These are phyloP conservation scores for Epichloe sp. DNA, from an alignment of 2,329 filamentous ascomycete genomes.

Conservation along the genomic window DNA sequence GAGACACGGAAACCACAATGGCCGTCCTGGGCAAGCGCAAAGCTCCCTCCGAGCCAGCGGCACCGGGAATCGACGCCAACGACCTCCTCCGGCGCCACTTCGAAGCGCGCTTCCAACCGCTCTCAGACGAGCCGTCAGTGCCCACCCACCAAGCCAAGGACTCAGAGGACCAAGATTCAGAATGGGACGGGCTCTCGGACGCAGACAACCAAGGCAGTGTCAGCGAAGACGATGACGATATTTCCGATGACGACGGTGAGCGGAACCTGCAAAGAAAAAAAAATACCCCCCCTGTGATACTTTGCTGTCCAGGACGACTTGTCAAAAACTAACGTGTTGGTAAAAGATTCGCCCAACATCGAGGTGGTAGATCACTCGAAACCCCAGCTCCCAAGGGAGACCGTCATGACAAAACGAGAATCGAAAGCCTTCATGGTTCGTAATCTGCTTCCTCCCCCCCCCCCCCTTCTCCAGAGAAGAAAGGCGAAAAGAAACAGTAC, in stretches of 20 bases:
- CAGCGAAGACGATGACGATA: slow-evolving; percentile 27
- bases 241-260: slow-evolving; percentile 15
- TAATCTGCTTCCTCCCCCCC: background rate
- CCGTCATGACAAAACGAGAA: slow-evolving; percentile 50
- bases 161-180: background rate
- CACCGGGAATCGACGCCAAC: slow-evolving; percentile 43
- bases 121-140: slow-evolving; percentile 27
- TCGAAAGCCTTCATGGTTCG: slow-evolving; percentile 66
- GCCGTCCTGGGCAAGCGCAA: slow-evolving; percentile 38
- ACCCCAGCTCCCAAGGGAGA: slow-evolving; percentile 22
- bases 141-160: slow-evolving; percentile 11
- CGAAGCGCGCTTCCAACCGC: slow-evolving; percentile 72
- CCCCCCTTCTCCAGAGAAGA: background rate
- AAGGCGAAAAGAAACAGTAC: background rate
- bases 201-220: slow-evolving; percentile 16
- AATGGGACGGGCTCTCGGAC: slow-evolving; percentile 11
- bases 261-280: background rate
- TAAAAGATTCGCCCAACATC: slow-evolving; percentile 16
- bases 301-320: too few species aligned
- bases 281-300: too few species aligned
- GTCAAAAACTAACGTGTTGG: too few species aligned
- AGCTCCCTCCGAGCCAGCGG: slow-evolving; percentile 14
- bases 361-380: slow-evolving; percentile 50
- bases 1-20: slow-evolving; percentile 19
- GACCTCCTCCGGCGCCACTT: slow-evolving; percentile 75